Evolutionary conservation across 2,329 filamentous ascomycete genomes (phyloP).

Genomic region (Colletotrichum lindemuthianum): DNA sequence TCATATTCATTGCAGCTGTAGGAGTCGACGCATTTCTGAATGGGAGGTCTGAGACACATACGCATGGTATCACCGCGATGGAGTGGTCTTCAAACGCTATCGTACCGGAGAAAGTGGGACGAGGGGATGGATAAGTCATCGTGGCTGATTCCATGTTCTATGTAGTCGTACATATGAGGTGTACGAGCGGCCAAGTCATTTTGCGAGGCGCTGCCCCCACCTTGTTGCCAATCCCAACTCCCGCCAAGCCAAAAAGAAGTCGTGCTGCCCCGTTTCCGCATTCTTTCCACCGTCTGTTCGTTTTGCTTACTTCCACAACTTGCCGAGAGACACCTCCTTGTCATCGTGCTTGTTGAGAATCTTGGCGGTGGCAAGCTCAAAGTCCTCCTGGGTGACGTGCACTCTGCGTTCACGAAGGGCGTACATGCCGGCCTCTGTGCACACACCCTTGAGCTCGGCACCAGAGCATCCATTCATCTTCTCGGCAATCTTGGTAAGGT

Average conservation of each 20-base stretch:
- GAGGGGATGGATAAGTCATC: slow-evolving; percentile 16
- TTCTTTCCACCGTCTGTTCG: neutral
- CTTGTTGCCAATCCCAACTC: slow-evolving; percentile 20
- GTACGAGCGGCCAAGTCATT: slow-evolving; percentile 30
- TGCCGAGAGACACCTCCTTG: slow-evolving; percentile 91
- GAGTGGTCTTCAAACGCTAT: no score
- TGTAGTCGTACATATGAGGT: slow-evolving; percentile 36
- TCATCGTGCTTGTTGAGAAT: slow-evolving; percentile 99
- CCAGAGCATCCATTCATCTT: slow-evolving; percentile 99
- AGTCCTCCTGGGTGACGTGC: slow-evolving; percentile 98
- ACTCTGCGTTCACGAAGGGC: slow-evolving; percentile 94
- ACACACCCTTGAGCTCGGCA: slow-evolving; percentile 97
- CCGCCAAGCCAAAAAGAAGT: slow-evolving; percentile 35
- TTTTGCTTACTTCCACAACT: slow-evolving; percentile 69
- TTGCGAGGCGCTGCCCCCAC: slow-evolving; percentile 27
- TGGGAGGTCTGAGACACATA: no score
- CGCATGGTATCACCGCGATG: no score
- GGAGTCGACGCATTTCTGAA: no score
- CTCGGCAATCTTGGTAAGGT: slow-evolving; percentile 97
- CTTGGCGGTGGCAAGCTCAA: slow-evolving; percentile 98
- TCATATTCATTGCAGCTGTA: no score
- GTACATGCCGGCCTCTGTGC: slow-evolving; percentile 98
- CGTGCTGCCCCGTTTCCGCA: slow-evolving; percentile 12
- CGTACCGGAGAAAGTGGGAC: no score
- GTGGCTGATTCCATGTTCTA: slow-evolving; percentile 35